Percentiles rank a stretch among this genome's conserved stretches.
These are phyloP conservation scores for Symbiodinium natans DNA, from an alignment of 73 alveolate species.

Conservation along the genomic window DNA sequence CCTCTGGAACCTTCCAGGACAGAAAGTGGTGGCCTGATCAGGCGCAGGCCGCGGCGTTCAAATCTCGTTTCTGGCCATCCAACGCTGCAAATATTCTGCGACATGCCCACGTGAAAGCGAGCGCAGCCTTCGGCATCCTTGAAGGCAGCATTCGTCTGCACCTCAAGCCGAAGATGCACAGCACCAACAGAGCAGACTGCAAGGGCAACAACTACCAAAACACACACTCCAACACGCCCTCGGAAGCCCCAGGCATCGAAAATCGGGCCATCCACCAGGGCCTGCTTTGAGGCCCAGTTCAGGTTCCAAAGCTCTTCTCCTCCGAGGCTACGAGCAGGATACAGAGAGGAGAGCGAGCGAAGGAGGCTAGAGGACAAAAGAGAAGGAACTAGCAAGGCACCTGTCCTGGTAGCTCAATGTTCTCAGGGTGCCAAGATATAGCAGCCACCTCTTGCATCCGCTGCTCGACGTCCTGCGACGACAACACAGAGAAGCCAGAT, in stretches of 20 bases:
- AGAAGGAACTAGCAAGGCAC: not conserved
- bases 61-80: not conserved
- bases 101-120: too few species aligned
- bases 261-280: not conserved
- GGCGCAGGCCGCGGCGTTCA: not conserved
- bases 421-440: conserved; percentile 59
- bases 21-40: conserved; percentile 47
- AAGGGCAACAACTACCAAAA: not conserved
- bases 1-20: conserved; percentile 62
- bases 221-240: too few species aligned
- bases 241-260: not conserved
- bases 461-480: conserved; percentile 47
- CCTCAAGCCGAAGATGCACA: not conserved
- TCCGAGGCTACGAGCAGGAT: too few species aligned
- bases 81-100: too few species aligned
- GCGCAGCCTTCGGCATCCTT: not conserved
- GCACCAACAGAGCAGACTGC: not conserved
- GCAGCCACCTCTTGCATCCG: conserved; percentile 22
- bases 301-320: not conserved
- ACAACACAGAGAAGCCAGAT: not conserved
- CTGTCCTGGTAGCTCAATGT: not conserved
- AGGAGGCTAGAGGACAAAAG: too few species aligned
- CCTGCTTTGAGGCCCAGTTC: not conserved
- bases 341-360: not conserved
- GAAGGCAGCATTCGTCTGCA: conserved; percentile 54